Conservation (phyloP, 345 rosid species). For the Boechera retrofracta region DNA sequence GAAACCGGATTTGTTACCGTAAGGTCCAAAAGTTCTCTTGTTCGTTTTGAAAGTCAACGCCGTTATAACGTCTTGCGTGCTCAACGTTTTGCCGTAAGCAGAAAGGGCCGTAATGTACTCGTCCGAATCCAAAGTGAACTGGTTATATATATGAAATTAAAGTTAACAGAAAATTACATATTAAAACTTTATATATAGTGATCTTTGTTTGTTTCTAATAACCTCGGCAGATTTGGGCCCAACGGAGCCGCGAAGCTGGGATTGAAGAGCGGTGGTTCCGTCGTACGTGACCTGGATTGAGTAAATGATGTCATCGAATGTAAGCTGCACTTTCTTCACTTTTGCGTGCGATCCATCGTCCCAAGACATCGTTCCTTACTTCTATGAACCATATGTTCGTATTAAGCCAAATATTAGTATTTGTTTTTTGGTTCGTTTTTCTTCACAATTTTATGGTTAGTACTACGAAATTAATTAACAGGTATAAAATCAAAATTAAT, state of each 20-base stretch:
- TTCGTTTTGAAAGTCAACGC: conserved; percentile 38
- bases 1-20: conserved; percentile 39
- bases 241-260: conserved; percentile 40
- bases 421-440: not conserved
- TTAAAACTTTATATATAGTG: too few species aligned
- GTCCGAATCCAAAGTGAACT: conserved; percentile 43
- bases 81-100: conserved; percentile 31
- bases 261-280: conserved; percentile 37
- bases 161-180: not conserved
- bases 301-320: conserved; percentile 41
- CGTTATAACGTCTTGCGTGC: conserved; percentile 33
- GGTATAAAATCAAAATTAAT: not conserved
- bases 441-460: not conserved
- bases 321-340: conserved; percentile 43
- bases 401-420: not conserved
- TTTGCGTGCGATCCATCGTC: conserved; percentile 45
- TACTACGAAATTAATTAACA: not conserved
- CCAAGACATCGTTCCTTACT: conserved; percentile 38
- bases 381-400: not conserved
- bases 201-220: not conserved
- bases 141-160: not conserved
- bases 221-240: conserved; percentile 42
- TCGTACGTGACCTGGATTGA: conserved; percentile 43
- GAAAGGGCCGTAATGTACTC: conserved; percentile 42
- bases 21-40: conserved; percentile 42